Base-by-base conservation (phyloP, 176 grass and related monocot genomes). In the Otatea glauca region DNA sequence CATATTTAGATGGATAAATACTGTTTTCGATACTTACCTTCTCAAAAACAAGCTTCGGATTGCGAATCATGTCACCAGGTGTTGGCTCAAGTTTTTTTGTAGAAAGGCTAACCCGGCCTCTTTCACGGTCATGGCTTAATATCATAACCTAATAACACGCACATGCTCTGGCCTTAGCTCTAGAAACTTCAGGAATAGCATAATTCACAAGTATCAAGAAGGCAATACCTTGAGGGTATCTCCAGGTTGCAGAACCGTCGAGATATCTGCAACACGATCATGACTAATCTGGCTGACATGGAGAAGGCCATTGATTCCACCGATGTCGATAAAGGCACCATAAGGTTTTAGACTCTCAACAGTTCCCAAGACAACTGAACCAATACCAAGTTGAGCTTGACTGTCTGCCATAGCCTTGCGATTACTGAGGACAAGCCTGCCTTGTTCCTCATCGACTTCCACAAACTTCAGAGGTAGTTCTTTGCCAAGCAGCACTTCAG, bases 271-370 rank as follows among this genome's bases (percentile, higher is more conserved):
- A 73, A 99, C 93, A 79, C 93, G 88, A 71, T 96, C 96, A 88
- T 94, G 96, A 93, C 96, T 98, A 76, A 98, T 98, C 81, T 98
- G 96, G 88, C 96, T 95, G 53, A 98, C 96, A 82, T 98, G 96
- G 64, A 98, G 86, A 88, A 98, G 93, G 37, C 96, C 96, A 86
- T 95, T 98, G 79, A 95, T 95, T 61, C 96, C 96, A 78, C 96
- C 91, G 17, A 99, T 99, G 38, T 99, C 93, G 70, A 99, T 91
- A 70, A 99, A 96, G 35, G 96, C 93, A 53, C 93, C 93, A 29
- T 96, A 99, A 29, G 96, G 96, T 83, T 99, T 99, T 54, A 99
- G 82, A 81, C 89, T 99, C 88, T 99, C 92, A 20, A 99, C 91
- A 44, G 91, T 92, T 85, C 96, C 96, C 74, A 96, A 80, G 27